Conservation (phyloP, 208 protist species). For the Entamoeba invadens region DNA sequence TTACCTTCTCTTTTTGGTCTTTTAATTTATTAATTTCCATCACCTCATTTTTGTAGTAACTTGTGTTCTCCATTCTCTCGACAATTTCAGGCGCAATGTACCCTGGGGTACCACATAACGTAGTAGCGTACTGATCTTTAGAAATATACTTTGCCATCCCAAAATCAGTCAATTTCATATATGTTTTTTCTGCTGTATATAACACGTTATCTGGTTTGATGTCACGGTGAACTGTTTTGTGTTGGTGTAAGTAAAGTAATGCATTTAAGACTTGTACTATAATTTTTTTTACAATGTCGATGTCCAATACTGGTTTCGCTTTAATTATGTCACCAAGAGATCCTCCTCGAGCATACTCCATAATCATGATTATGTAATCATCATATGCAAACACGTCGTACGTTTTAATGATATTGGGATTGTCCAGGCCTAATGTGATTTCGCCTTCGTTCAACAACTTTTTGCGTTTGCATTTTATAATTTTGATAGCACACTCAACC, state of each 20-base stretch:
- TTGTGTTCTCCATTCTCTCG: background rate
- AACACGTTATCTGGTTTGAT: background rate
- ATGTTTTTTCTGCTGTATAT: background rate
- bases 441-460: background rate
- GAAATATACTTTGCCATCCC: background rate
- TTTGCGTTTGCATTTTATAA: background rate
- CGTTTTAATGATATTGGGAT: background rate
- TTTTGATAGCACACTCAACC: background rate
- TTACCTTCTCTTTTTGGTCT: background rate
- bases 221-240: background rate
- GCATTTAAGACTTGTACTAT: background rate
- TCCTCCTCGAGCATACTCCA: background rate
- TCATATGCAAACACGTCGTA: background rate
- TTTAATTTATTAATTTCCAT: background rate
- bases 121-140: background rate
- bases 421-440: background rate
- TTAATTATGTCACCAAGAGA: background rate
- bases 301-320: background rate
- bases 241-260: background rate
- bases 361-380: background rate
- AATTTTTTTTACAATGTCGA: background rate
- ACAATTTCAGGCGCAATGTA: slow-evolving; percentile 39
- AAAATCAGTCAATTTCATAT: background rate
- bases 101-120: slow-evolving; percentile 25
- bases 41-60: slow-evolving; percentile 8